Base-by-base conservation (phyloP, 768 basidiomycete species). In the Mycena polygramma region DNA sequence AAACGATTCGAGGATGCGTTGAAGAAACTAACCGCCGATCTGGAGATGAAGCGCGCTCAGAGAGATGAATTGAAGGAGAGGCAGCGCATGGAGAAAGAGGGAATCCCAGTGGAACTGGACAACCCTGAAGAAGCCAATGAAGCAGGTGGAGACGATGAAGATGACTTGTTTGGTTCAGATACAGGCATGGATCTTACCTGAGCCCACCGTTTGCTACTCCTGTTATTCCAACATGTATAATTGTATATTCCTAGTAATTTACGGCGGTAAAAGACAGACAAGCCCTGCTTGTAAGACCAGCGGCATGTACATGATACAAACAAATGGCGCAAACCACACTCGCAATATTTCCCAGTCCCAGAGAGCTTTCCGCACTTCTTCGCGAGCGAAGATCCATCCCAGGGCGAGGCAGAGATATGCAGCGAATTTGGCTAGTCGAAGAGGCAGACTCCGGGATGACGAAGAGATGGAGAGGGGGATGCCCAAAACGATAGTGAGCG, bases 1-100 rank as follows among this genome's bases (percentile, higher is more conserved):
- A 93, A 92, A 88, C 96, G 96, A 43, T 97, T 97, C 80, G 95
- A 97, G 78, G 96, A 97, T 77, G 92, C 94, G 20, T 80, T 97
- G 75, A 94, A 91, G 84, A 98, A 97, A 80, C 85, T 98, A 57
- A 88, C 91, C 14, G 88, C 90, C 43, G 96, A 98, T 77, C 83
- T 97, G 37, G 96, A 97, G 73, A 90, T 91, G 88, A 97, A 96
- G 78, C 82, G 87, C 13, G 87, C 87, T 0, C 94, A 95, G 77
- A 86, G 92, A 65, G 94, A 95, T 73, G 93, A 92, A 74, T 81
- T 95, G 78, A 90, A 89, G 75, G 94, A 95, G 81, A 86, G 90
- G 75, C 91, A 91, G 74, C 86, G 92, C 52, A 79, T 90, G 77
- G 86, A 86, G 78, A 92, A 92, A 75, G 92, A 92, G 77, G 92